phyloP scores from a whole-genome alignment of 1,139 yeast genomes.

The Pichia sp. region DNA sequence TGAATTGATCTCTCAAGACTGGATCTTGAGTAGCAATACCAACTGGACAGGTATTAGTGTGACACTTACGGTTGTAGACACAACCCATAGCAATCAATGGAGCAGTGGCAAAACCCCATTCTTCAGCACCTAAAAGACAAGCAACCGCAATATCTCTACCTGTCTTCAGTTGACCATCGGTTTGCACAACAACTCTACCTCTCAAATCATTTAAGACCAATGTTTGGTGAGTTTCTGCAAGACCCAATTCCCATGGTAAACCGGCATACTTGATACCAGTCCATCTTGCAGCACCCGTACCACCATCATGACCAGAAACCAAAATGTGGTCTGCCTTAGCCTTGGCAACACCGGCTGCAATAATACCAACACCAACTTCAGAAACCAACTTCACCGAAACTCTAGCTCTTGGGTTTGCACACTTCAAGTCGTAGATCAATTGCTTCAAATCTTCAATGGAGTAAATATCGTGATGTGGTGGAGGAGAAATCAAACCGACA shows the following conservation, averaged over 20 bases:
- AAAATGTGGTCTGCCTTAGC: slow-evolving; percentile 96
- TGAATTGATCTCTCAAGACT: slow-evolving; percentile 80
- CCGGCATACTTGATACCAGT: slow-evolving; percentile 97
- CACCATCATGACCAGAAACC: slow-evolving; percentile 98
- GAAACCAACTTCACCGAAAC: slow-evolving; percentile 94
- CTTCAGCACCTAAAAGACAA: slow-evolving; percentile 94
- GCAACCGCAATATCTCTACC: slow-evolving; percentile 97
- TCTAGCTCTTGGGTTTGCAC: slow-evolving; percentile 95
- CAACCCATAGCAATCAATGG: slow-evolving; percentile 98
- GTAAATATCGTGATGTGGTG: slow-evolving; percentile 97
- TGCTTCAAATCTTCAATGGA: slow-evolving; percentile 98
- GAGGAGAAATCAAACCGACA: slow-evolving; percentile 95
- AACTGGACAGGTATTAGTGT: slow-evolving; percentile 89
- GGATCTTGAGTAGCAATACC: slow-evolving; percentile 99
- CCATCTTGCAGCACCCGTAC: slow-evolving; percentile 99
- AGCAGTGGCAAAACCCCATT: slow-evolving; percentile 97
- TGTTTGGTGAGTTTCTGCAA: slow-evolving; percentile 98
- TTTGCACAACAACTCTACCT: slow-evolving; percentile 91
- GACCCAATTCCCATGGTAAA: slow-evolving; percentile 97
- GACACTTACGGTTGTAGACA: slow-evolving; percentile 93
- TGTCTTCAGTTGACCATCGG: slow-evolving; percentile 95
- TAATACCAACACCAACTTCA: slow-evolving; percentile 98
- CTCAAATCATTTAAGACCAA: slow-evolving; percentile 91
- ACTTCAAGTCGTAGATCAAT: slow-evolving; percentile 90
- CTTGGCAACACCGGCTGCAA: slow-evolving; percentile 98